Conservation (phyloP, 1,284 basidiomycete genomes). For the Mycena sp. region DNA sequence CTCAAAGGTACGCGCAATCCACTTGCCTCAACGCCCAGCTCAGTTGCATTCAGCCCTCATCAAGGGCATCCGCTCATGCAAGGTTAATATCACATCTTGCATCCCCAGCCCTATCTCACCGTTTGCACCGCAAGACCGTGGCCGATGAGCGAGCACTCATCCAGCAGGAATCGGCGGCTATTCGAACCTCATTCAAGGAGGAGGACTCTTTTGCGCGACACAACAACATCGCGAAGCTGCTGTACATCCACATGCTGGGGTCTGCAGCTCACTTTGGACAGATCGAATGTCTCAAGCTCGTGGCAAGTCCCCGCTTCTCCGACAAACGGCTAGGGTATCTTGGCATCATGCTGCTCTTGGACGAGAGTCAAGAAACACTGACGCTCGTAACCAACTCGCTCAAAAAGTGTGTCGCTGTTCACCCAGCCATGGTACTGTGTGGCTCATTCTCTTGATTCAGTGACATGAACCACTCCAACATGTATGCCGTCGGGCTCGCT, state of each 20-base stretch:
- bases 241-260: slow-evolving; percentile 99
- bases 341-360: slow-evolving; percentile 97
- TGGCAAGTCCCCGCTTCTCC: slow-evolving; percentile 96
- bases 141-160: slow-evolving; percentile 98
- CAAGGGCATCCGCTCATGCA: slow-evolving; percentile 94
- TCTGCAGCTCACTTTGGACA: slow-evolving; percentile 99
- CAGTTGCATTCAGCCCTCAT: slow-evolving; percentile 76
- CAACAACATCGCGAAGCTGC: slow-evolving; percentile 97
- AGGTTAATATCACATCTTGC: slow-evolving; percentile 58
- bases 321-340: slow-evolving; percentile 98
- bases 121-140: slow-evolving; percentile 74
- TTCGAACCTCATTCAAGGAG: slow-evolving; percentile 97
- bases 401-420: slow-evolving; percentile 79
- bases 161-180: slow-evolving; percentile 98
- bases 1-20: slow-evolving; percentile 75
- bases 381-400: slow-evolving; percentile 98
- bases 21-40: slow-evolving; percentile 24
- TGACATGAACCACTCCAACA: slow-evolving; percentile 99
- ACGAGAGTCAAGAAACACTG: slow-evolving; percentile 98
- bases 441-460: slow-evolving; percentile 52
- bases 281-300: slow-evolving; percentile 99
- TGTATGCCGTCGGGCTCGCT: slow-evolving; percentile 98
- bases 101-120: slow-evolving; percentile 34
- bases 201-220: slow-evolving; percentile 94
- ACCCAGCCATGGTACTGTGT: slow-evolving; percentile 7